Evolutionary conservation across 2,329 filamentous ascomycete genomes (phyloP).

Genomic region (Sordariomycetes sp.): DNA sequence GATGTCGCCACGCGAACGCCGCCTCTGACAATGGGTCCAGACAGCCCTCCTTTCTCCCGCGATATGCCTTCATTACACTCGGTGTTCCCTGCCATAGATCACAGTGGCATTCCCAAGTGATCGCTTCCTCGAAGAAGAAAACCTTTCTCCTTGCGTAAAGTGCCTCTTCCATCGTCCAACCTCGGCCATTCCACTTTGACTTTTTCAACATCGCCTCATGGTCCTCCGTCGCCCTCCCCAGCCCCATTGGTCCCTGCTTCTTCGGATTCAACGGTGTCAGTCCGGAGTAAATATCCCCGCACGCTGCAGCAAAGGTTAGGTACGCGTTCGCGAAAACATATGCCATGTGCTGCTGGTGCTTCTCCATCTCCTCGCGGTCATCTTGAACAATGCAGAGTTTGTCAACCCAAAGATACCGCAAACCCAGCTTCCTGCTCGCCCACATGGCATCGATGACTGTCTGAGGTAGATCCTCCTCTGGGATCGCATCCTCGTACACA

Average conservation of each 20-base stretch:
- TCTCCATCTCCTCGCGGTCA: conserved; percentile 25
- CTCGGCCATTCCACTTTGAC: conserved; percentile 28
- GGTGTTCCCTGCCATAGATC: conserved; percentile 28
- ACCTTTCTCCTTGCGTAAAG: conserved; percentile 31
- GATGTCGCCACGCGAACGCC: conserved; percentile 26
- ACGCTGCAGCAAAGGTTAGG: conserved; percentile 32
- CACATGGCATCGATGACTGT: conserved; percentile 35
- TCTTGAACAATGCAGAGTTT: conserved; percentile 35
- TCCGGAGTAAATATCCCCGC: conserved; percentile 28
- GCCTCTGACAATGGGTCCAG: conserved; percentile 11
- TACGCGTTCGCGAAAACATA: conserved; percentile 34
- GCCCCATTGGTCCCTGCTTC: conserved; percentile 12
- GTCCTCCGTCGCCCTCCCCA: conserved; percentile 8
- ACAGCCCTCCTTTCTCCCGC: conserved; percentile 9
- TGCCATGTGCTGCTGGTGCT: conserved; percentile 34
- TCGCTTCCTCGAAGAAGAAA: conserved; percentile 31
- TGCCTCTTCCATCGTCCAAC: conserved; percentile 33
- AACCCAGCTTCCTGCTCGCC: conserved; percentile 30
- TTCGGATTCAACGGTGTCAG: conserved; percentile 25
- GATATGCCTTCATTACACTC: conserved; percentile 19
- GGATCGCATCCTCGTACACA: conserved; percentile 22
- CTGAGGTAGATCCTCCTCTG: conserved; percentile 27
- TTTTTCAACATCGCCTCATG: conserved; percentile 28
- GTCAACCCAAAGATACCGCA: conserved; percentile 37
- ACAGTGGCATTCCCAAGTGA: conserved; percentile 38